Evolutionary conservation across 139 green algal genomes (phyloP), one percentile per base, ranked within the genome.

Genomic region (Microglena sp.): DNA sequence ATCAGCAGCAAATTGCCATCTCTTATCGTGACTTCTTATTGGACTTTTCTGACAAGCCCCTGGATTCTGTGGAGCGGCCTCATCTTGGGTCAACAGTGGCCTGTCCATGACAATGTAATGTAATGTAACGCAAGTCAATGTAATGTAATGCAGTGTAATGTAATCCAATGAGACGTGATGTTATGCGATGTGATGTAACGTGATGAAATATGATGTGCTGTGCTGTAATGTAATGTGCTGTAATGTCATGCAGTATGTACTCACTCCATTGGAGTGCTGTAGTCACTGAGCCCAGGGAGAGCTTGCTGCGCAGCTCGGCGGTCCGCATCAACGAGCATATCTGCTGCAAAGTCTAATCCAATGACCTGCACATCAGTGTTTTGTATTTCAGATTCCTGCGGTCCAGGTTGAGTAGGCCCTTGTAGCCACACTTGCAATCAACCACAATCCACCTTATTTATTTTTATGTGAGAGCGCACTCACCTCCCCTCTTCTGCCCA

Each of bases 331-430:
- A 62, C 67, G 29, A 98, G 80, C 86, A 96, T 94, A 44, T 92
- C 80, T 2, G 69, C 67, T 8, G 90, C 86, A 73, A 97, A 98
- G 78, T 98, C 93, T n/a, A 98, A 71, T 2, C 89, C 90, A 21
- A 84, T 64, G 24, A 97, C 89, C 74, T 84, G 59, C 2, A n/a
- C n/a, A 44, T 40, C 18, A 30, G 59, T 8, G 40, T 50, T 50
- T 50, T 18, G 40, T 11, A 18, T 11, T 50, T 50, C 18, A 30
- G 50, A 27, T 26, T 59, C 6, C 50, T 32, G 50, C 6, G 50
- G 15, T 30, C 11, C 6, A n/a, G 50, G 6, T 26, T 59, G 18
- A 18, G 50, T 24, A 27, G 21, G 28, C 11, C 18, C 50, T 32
- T 11, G 50, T 27, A 26, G 21, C 21, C 50, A 59, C 50, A 59